Evolutionary conservation across 2,329 filamentous ascomycete genomes (phyloP).

Genomic region (Fusarium tanahbumbuense): DNA sequence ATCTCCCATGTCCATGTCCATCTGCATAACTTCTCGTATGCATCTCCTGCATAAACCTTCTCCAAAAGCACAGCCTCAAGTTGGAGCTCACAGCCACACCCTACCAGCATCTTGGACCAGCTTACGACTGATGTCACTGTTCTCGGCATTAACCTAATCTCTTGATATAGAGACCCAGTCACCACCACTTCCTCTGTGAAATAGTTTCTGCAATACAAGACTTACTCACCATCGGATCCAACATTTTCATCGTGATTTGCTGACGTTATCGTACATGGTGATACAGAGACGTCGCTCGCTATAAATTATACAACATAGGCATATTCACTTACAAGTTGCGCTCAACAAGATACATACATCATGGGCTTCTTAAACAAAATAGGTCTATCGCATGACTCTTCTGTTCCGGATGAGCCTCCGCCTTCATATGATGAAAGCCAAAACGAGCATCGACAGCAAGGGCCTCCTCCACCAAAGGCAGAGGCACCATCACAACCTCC

Average conservation of each 20-base stretch:
- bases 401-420: constrained; percentile 16
- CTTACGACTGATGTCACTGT: constrained; percentile 19
- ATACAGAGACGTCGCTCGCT: background rate
- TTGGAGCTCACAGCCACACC: constrained; percentile 21
- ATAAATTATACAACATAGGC: background rate
- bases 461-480: background rate
- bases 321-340: background rate
- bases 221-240: background rate
- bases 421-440: constrained; percentile 28
- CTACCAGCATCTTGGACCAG: background rate
- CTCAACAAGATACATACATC: background rate
- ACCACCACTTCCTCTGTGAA: background rate
- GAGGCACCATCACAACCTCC: constrained; percentile 1
- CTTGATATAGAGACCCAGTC: constrained; percentile 14
- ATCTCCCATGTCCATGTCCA: background rate
- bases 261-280: background rate
- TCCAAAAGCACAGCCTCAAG: background rate
- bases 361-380: constrained; percentile 9
- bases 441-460: constrained; percentile 5
- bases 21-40: background rate
- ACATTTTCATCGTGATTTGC: background rate
- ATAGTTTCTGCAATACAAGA: background rate
- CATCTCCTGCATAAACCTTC: background rate
- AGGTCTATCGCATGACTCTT: background rate
- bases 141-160: background rate